phyloP scores from a whole-genome alignment of 2,329 filamentous ascomycete species.

The Aspergillus unguis region DNA sequence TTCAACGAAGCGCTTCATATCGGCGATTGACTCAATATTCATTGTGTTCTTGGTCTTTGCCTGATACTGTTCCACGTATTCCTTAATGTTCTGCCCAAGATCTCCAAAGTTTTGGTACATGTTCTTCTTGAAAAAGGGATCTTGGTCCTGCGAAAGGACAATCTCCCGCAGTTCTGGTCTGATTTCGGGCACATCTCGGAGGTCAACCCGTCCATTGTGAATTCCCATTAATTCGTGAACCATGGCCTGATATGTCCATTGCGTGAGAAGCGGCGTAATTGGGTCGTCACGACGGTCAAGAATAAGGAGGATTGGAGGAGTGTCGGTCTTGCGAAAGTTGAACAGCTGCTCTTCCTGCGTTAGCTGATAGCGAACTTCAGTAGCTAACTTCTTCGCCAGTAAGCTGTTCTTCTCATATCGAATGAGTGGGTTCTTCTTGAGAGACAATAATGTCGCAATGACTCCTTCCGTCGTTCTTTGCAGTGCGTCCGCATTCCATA shows the following conservation, averaged over 20 bases:
- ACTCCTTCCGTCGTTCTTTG: slow-evolving; percentile 84
- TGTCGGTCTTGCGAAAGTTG: slow-evolving; percentile 92
- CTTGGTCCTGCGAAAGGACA: slow-evolving; percentile 91
- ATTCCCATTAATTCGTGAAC: slow-evolving; percentile 95
- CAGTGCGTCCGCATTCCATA: slow-evolving; percentile 86
- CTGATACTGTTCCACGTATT: slow-evolving; percentile 98
- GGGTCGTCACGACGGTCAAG: slow-evolving; percentile 91
- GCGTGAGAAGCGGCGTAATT: slow-evolving; percentile 86
- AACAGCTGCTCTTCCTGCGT: slow-evolving; percentile 96
- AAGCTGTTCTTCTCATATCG: slow-evolving; percentile 89
- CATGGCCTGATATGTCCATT: slow-evolving; percentile 99
- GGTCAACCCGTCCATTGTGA: slow-evolving; percentile 86
- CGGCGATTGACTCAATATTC: slow-evolving; percentile 92
- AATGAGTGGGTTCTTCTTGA: slow-evolving; percentile 96
- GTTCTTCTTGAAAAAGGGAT: slow-evolving; percentile 98
- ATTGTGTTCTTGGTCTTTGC: slow-evolving; percentile 94
- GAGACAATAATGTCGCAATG: slow-evolving; percentile 74
- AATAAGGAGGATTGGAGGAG: slow-evolving; percentile 85
- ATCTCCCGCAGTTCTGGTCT: slow-evolving; percentile 88
- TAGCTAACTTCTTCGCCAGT: slow-evolving; percentile 86
- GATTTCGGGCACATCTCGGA: slow-evolving; percentile 79
- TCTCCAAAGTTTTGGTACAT: slow-evolving; percentile 99
- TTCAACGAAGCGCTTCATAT: slow-evolving; percentile 99
- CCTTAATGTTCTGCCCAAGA: slow-evolving; percentile 91
- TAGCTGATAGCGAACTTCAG: slow-evolving; percentile 86